A percentile compares a stretch with the other conserved stretches of the same genome.
Evolutionary conservation across 257 asterid species (phyloP).

Genomic region (Eucommia ulmoides): DNA sequence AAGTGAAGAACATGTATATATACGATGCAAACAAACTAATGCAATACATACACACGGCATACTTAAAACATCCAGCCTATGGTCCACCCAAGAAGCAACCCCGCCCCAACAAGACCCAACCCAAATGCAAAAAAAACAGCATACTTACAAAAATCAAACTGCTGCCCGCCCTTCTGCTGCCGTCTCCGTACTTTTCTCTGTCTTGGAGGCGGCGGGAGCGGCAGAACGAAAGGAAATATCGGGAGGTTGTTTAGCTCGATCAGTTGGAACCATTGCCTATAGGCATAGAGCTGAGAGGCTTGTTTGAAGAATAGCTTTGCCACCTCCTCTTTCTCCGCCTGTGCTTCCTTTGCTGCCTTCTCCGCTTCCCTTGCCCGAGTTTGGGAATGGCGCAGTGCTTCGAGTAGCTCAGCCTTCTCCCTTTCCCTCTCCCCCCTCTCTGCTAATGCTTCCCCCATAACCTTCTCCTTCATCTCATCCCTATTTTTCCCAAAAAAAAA

Average conservation of each 20-base stretch:
- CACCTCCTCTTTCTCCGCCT: constrained; percentile 58
- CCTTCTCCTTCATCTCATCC: too few species aligned
- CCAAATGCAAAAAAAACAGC: constrained; percentile 62
- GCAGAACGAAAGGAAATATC: constrained; percentile 20
- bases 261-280: constrained; percentile 79
- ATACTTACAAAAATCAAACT: constrained; percentile 28
- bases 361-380: constrained; percentile 97
- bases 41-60: too few species aligned
- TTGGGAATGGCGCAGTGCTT: constrained; percentile 83
- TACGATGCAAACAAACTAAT: too few species aligned
- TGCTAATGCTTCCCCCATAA: too few species aligned
- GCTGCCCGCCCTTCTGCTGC: constrained; percentile 23
- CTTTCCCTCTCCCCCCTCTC: too few species aligned
- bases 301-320: constrained; percentile 62
- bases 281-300: constrained; percentile 84
- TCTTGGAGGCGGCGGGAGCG: constrained; percentile 33
- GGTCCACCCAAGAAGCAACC: constrained; percentile 78
- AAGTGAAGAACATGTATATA: too few species aligned
- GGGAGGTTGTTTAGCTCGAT: constrained; percentile 64
- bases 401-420: constrained; percentile 48
- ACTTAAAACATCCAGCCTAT: constrained; percentile 58
- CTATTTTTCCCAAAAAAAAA: too few species aligned
- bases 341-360: constrained; percentile 53
- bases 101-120: constrained; percentile 78
- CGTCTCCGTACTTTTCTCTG: constrained; percentile 21